phyloP scores from a whole-genome alignment of 2,329 filamentous ascomycete species.

The Diaporthe longicolla region DNA sequence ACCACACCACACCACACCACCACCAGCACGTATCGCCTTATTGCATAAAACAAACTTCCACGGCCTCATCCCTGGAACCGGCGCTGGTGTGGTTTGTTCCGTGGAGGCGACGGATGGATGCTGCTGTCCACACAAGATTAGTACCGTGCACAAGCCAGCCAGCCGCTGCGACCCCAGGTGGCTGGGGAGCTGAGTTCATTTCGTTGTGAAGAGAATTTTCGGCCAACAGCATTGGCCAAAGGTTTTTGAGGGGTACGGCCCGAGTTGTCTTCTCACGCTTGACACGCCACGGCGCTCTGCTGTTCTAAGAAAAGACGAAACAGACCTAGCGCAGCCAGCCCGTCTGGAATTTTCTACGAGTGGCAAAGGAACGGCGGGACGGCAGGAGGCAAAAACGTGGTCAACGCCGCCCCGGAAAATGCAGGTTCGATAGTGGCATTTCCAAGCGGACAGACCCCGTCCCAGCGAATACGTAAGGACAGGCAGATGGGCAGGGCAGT shows the following conservation, averaged over 20 bases:
- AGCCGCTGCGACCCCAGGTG: background rate
- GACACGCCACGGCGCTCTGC: constrained; percentile 22
- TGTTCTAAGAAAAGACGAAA: constrained; percentile 33
- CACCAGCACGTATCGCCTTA: constrained; percentile 15
- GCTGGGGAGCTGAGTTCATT: constrained; percentile 5
- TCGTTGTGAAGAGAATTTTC: background rate
- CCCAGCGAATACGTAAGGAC: background rate
- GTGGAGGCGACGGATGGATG: constrained; percentile 1
- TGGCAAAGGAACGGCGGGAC: constrained; percentile 12
- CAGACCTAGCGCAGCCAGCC: constrained; percentile 25
- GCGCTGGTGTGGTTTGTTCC: constrained; percentile 1
- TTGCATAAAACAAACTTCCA: constrained; percentile 16
- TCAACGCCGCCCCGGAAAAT: constrained; percentile 15
- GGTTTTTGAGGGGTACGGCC: background rate
- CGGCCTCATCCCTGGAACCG: constrained; percentile 2
- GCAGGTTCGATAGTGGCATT: constrained; percentile 17
- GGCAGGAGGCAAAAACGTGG: constrained; percentile 34
- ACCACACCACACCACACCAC: constrained; percentile 17
- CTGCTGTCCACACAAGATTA: background rate
- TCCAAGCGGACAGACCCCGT: constrained; percentile 11
- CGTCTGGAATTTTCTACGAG: constrained; percentile 13
- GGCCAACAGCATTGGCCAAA: constrained; percentile 5
- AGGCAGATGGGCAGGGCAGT: background rate
- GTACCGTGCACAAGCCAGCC: background rate
- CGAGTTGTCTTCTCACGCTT: constrained; percentile 2